Percentiles rank a stretch among this genome's conserved stretches.
phyloP scores from a whole-genome alignment of 2,329 filamentous ascomycete genomes.

The Myriosclerotinia scirpicola region DNA sequence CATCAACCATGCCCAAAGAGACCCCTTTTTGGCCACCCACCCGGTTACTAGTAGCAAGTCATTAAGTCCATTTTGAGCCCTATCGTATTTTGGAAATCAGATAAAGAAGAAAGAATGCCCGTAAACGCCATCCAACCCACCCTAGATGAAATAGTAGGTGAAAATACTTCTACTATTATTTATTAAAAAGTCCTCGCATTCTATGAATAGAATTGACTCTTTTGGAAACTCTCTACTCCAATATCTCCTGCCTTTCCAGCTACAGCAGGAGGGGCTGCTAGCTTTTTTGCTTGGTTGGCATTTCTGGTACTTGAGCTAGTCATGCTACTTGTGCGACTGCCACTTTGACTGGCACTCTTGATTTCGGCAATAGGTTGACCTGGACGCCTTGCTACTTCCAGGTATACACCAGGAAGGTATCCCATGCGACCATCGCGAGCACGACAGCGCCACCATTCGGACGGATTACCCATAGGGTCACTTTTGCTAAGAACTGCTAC shows the following conservation, averaged over 20 bases:
- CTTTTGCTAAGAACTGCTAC: slow-evolving; percentile 91
- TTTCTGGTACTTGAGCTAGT: slow-evolving; percentile 38
- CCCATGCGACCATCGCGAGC: slow-evolving; percentile 87
- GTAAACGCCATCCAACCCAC: slow-evolving; percentile 11
- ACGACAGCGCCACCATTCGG: slow-evolving; percentile 96
- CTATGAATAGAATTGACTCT: slow-evolving; percentile 66
- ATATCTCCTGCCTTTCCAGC: slow-evolving; percentile 64
- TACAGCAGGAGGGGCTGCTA: slow-evolving; percentile 48
- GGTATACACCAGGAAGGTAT: slow-evolving; percentile 87
- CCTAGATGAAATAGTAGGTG: not conserved
- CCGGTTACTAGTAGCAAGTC: not conserved
- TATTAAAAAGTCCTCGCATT: not conserved
- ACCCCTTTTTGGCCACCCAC: not conserved
- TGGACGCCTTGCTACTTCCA: slow-evolving; percentile 68
- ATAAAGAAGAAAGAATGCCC: not conserved
- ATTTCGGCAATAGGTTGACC: slow-evolving; percentile 43
- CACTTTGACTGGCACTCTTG: slow-evolving; percentile 46
- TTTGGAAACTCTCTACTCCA: slow-evolving; percentile 68
- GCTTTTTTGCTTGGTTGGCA: slow-evolving; percentile 24
- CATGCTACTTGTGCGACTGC: slow-evolving; percentile 44
- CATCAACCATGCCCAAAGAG: not conserved
- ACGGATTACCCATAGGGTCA: slow-evolving; percentile 86
- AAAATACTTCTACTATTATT: not conserved
- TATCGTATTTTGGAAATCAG: not conserved
- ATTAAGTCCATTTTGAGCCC: slow-evolving; percentile 2